Base-by-base conservation (phyloP, 257 asterid species). In the Solanum ossicruentum region DNA sequence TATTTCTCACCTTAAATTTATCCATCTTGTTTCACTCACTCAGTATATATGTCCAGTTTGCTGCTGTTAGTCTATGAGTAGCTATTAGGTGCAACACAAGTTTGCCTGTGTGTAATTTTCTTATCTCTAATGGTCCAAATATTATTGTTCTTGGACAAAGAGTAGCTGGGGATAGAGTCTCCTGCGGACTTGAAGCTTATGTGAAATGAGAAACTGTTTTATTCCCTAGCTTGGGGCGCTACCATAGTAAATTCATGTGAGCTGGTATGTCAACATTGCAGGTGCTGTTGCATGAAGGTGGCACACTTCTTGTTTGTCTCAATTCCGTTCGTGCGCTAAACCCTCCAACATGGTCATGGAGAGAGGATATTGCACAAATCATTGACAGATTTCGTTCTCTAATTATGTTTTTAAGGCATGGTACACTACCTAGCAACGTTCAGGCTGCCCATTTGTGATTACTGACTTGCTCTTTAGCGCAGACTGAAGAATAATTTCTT, bases 241-340 rank as follows among this genome's bases (percentile, higher is more conserved):
- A 16, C 56, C 83, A 15, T 52, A 28, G 65, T 78, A 16, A 52
- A 78, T 78, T 78, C 63, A 28, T 78, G 13, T 39, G 26, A 49
- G 8, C 6, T 55, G 26, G 16, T 81, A 28, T 77, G 61, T 84
- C 66, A 82, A 85, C 80, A 23, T 65, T 89, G 87, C 92, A 97
- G 98, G 98, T 97, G 77, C 96, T 94, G 80, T 92, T 97, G 87
- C 99, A 97, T 73, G 99, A 97, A 89, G 99, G 99, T 10, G 99
- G 98, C 67, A 97, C 99, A 2, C 98, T 95, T 86, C 88, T 97
- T 11, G 98, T 97, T 80, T 97, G 99, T 85, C 88, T 97, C 81
- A 97, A 95, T 85, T 95, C 99, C n/a, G 86, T 97, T 45, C 95
- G 99, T 6, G 98, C 99, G 21, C 90, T 97, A 84, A 93, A 91